Percentiles rank a stretch among this genome's conserved stretches.
Evolutionary conservation across 169 alveolate species (phyloP).

Genomic region (Babesia microti): DNA sequence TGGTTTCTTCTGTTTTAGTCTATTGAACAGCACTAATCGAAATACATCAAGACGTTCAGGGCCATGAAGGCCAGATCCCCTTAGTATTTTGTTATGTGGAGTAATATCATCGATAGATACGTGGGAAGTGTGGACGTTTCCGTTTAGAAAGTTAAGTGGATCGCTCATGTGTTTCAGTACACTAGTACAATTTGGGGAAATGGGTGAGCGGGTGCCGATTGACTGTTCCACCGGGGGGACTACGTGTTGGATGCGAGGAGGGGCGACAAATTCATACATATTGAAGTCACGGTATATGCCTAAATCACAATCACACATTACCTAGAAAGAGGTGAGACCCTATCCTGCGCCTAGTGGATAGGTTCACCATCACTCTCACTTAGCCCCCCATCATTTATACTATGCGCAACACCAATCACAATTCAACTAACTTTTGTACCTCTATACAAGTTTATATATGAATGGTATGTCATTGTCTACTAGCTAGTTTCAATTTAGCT

Average conservation of each 20-base stretch:
- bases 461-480: not conserved
- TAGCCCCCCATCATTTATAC: no score
- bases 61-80: conserved; percentile 80
- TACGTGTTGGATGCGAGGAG: conserved; percentile 48
- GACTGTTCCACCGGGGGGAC: conserved; percentile 56
- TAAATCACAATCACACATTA: conserved; percentile 3
- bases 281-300: conserved; percentile 66
- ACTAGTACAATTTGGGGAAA: conserved; percentile 33
- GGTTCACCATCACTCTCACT: no score
- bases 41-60: conserved; percentile 75
- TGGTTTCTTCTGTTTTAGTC: conserved; percentile 68
- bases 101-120: conserved; percentile 58
- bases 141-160: conserved; percentile 47
- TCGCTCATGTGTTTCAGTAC: conserved; percentile 42
- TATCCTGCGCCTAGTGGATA: no score
- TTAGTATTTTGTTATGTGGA: conserved; percentile 44
- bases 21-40: conserved; percentile 67
- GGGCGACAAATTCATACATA: conserved; percentile 60
- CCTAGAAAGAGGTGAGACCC: no score
- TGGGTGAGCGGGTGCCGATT: conserved; percentile 26
- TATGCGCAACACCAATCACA: no score
- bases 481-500: not conserved
- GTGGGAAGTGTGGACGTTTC: conserved; percentile 36
- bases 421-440: no score
- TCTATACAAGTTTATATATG: not conserved